Conservation (phyloP, 352 stramenopile genomes). For the Globisporangium polare region DNA sequence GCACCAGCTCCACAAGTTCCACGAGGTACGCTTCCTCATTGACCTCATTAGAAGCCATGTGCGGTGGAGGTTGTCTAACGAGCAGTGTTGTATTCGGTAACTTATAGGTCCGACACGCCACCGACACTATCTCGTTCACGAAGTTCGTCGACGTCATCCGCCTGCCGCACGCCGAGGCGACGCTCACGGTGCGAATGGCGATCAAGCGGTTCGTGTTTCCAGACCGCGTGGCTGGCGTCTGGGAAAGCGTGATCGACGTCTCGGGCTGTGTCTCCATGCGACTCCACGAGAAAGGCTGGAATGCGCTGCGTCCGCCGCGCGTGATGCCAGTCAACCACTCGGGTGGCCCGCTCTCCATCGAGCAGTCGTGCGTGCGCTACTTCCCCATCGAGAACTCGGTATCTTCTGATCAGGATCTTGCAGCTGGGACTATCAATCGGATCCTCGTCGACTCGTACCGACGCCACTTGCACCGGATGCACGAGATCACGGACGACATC, state of each 20-base stretch:
- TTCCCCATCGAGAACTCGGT: not conserved
- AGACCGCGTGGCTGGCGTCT: not conserved
- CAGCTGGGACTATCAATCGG: conserved; percentile 38
- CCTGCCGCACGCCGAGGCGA: not conserved
- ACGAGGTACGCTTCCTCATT: not conserved
- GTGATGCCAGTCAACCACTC: not conserved
- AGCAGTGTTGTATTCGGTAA: not conserved
- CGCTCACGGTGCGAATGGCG: conserved; percentile 3
- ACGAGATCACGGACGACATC: conserved; percentile 30
- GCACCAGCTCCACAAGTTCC: not conserved
- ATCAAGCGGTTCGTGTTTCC: not conserved
- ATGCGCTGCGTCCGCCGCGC: conserved; percentile 1
- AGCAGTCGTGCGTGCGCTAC: conserved; percentile 7
- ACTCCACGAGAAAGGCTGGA: conserved; percentile 30
- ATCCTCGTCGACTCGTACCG: conserved; percentile 45
- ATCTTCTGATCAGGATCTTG: conserved; percentile 12
- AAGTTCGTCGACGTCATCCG: conserved; percentile 4
- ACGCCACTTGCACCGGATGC: conserved; percentile 10
- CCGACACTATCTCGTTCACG: not conserved
- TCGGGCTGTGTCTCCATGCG: conserved; percentile 6
- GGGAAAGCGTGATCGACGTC: conserved; percentile 6
- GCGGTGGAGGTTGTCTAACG: not conserved
- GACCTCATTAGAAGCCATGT: not conserved
- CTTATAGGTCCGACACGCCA: not conserved
- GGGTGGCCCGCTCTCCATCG: not conserved